Base-by-base conservation (phyloP, 192 early-diverging fungal species). In the Coemansia sp. region DNA sequence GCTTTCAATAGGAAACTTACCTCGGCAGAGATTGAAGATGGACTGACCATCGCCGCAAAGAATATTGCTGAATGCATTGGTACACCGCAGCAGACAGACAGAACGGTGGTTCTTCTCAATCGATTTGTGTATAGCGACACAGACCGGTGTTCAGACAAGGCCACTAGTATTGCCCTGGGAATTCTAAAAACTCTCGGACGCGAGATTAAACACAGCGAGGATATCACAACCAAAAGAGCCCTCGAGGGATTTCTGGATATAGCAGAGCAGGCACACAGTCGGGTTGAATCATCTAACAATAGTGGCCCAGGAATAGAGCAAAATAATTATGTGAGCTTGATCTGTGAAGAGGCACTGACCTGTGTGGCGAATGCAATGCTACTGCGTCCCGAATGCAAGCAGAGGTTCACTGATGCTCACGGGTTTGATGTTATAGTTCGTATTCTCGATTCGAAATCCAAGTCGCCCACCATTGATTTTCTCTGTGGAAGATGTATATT, bases 311-410 rank as follows among this genome's bases (percentile, higher is more conserved):
- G 24, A 14, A 4, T 39, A n/a, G 13, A 17, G 37, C 34, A 53
- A 8, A 4, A 38, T 9, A 24, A 37, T 12, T 27, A 64, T 38
- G 23, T 24, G 11, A 27, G 49, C 7, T 44, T 60, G 9, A 30
- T 54, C 9, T 75, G 72, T 46, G 64, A 68, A 9, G 73, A 76
- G 21, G 63, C 73, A 1, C 60, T 76, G 47, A 69, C 73, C 1
- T 76, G 73, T 41, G 60, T 76, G 44, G 73, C 73, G 15, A 76
- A 76, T 23, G 64, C 73, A 23, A 69, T 76, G 73, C 53, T 76
- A 39, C 45, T 69, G 25, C 47, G 65, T 25, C 55, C 67, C 11
- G 49, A 45, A 4, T 63, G 63, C 64, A 62, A 51, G 40, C 4
- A 21, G 22, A n/a, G 51, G 9, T 56, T 61, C 34, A 43, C 62